Evolutionary conservation across 2,329 filamentous ascomycete species (phyloP).

Genomic region (Xylariaceae sp.): DNA sequence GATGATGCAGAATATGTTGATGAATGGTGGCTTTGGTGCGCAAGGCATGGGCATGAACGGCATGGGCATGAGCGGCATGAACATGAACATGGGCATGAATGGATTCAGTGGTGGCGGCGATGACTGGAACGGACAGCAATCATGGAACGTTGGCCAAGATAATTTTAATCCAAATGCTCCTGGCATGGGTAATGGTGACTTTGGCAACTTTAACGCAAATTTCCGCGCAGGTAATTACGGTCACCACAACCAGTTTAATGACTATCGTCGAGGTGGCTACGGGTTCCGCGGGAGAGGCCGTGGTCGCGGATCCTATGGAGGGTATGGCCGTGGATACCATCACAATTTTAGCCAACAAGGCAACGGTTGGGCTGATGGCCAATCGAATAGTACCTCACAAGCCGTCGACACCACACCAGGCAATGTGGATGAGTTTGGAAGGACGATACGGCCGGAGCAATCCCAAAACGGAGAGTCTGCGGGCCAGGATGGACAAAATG

Average conservation of each 20-base stretch:
- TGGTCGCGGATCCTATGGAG: slow-evolving; percentile 51
- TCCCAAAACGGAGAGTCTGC: slow-evolving; percentile 24
- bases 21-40: slow-evolving; percentile 70
- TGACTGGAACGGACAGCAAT: slow-evolving; percentile 76
- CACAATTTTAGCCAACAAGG: slow-evolving; percentile 38
- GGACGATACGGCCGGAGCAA: slow-evolving; percentile 32
- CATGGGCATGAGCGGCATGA: slow-evolving; percentile 72
- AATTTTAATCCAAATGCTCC: slow-evolving; percentile 84
- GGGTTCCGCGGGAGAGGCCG: slow-evolving; percentile 65
- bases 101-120: slow-evolving; percentile 67
- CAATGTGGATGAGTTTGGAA: slow-evolving; percentile 41
- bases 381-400: slow-evolving; percentile 24
- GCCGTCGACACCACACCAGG: slow-evolving; percentile 25
- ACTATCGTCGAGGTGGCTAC: slow-evolving; percentile 67
- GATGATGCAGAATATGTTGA: slow-evolving; percentile 70
- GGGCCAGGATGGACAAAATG: slow-evolving; percentile 27
- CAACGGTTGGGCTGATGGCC: slow-evolving; percentile 28
- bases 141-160: slow-evolving; percentile 82
- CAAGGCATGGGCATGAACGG: slow-evolving; percentile 69
- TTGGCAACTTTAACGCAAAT: slow-evolving; percentile 73
- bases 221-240: slow-evolving; percentile 80
- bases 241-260: slow-evolving; percentile 71
- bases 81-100: slow-evolving; percentile 72
- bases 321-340: slow-evolving; percentile 54
- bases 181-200: slow-evolving; percentile 77